Conservation (phyloP, 2,329 filamentous ascomycete genomes). For the Aspergillus novofumigatus region DNA sequence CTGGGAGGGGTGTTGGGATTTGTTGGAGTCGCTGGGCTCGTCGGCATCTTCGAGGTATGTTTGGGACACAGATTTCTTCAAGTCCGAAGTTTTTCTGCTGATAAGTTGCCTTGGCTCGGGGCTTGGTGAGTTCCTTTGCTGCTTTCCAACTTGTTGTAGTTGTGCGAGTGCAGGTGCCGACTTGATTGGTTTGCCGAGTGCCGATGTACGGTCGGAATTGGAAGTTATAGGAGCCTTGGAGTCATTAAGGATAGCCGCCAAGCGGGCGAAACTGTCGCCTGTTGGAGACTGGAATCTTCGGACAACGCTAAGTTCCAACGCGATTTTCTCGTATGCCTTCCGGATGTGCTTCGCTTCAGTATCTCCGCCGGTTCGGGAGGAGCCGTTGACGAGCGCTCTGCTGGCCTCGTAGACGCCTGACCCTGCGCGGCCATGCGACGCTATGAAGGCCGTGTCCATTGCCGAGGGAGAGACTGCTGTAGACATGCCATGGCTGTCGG, state of each 20-base stretch:
- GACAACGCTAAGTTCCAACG: constrained; percentile 42
- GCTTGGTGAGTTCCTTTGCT: constrained; percentile 15
- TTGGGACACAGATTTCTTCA: constrained; percentile 23
- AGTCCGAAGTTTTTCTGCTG: constrained; percentile 17
- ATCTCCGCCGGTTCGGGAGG: constrained; percentile 25
- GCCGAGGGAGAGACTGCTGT: constrained; percentile 29
- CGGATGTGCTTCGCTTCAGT: constrained; percentile 38
- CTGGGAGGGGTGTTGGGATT: constrained; percentile 31
- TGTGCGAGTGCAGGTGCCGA: constrained; percentile 32
- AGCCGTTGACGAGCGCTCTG: constrained; percentile 27
- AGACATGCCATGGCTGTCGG: constrained; percentile 34
- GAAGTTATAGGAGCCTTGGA: constrained; percentile 9
- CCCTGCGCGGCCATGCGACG: constrained; percentile 27
- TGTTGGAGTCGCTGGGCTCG: constrained; percentile 14
- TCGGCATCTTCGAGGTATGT: constrained; percentile 31
- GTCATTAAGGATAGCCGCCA: constrained; percentile 26
- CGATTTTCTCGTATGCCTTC: constrained; percentile 43
- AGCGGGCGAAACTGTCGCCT: constrained; percentile 39
- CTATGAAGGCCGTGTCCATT: constrained; percentile 33
- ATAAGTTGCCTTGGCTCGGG: constrained; percentile 21
- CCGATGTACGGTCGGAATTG: constrained; percentile 12
- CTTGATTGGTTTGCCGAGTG: constrained; percentile 31
- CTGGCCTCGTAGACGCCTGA: constrained; percentile 26
- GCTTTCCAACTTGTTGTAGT: constrained; percentile 22
- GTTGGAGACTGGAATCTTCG: constrained; percentile 44